Base-by-base conservation (phyloP, 306 rosid species). In the Dryas alaskensis region DNA sequence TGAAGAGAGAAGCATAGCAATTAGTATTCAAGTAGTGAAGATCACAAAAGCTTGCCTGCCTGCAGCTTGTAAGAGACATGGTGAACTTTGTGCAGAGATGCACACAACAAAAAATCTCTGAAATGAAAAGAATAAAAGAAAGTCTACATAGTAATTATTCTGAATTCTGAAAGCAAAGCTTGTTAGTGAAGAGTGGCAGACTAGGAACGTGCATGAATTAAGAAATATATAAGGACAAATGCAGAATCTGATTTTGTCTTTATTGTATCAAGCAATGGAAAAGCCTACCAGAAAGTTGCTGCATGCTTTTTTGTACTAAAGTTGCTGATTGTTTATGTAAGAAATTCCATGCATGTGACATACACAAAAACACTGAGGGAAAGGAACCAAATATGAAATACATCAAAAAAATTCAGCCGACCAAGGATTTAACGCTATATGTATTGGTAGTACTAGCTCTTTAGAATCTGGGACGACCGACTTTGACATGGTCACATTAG, bases 401-500 rank as follows among this genome's bases (percentile, higher is more conserved):
- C 65, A 31, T 31, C 45, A 31, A 60, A 60, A 31, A 4, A 19
- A 7, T 25, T 58, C 37, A 4, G 7, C 62, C 62, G 62, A 4
- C 42, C 62, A 0, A 31, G 7, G 31, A 31, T 5, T 19, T 52
- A 19, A 22, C 39, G 10, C 12, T 12, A 17, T 57, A 10, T 7
- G 39, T 17, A 17, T 55, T 55, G 61, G 61, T 2, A 31, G 37
- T 31, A 31, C 37, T 31, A 31, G 37, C 37, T 31, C 37, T 31
- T 31, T 31, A 57, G 27, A 19, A 8, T 22, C 60, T 0, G 13
- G 31, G 12, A 55, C 60, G 10, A 31, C 11, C 37, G 60, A 12
- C 12, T 39, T 63, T 89, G 88, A 68, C 87, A 75, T 22, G 84
- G 13, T 55, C n/a, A 17, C 82, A 31, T 31, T 31, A 31, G 37